phyloP scores from a whole-genome alignment of 1,284 basidiomycete species.

The Austroboletus rostrupii region DNA sequence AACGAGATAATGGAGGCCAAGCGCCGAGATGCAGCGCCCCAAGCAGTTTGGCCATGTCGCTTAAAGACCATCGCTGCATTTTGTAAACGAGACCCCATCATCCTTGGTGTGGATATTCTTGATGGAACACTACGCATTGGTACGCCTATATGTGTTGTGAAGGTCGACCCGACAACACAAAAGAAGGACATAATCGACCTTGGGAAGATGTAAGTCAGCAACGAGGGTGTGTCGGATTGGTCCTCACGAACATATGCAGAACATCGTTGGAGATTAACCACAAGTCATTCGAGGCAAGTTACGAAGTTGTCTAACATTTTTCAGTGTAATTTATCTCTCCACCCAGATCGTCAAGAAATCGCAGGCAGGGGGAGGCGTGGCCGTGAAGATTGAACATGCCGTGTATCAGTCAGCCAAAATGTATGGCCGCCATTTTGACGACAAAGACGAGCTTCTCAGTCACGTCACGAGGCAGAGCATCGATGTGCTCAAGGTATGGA shows the following conservation, averaged over 20 bases:
- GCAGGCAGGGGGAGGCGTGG: slow-evolving; percentile 93
- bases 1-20: slow-evolving; percentile 91
- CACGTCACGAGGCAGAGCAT: slow-evolving; percentile 91
- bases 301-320: neutral
- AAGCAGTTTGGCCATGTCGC: slow-evolving; percentile 96
- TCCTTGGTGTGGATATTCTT: slow-evolving; percentile 94
- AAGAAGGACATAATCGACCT: slow-evolving; percentile 91
- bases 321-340: slow-evolving; percentile 3
- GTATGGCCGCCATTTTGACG: slow-evolving; percentile 93
- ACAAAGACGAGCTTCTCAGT: slow-evolving; percentile 91
- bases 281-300: slow-evolving; percentile 67
- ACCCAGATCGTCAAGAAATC: slow-evolving; percentile 82
- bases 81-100: slow-evolving; percentile 96
- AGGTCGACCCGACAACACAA: slow-evolving; percentile 78
- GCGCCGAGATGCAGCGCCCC: slow-evolving; percentile 86
- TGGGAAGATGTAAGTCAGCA: slow-evolving; percentile 80
- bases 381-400: slow-evolving; percentile 97
- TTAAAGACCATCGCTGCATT: slow-evolving; percentile 92
- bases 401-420: slow-evolving; percentile 94
- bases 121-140: slow-evolving; percentile 93
- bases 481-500: slow-evolving; percentile 82
- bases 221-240: slow-evolving; percentile 1
- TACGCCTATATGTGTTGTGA: slow-evolving; percentile 94
- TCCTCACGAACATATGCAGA: slow-evolving; percentile 39
- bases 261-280: slow-evolving; percentile 96